Conservation (phyloP, 2,329 filamentous ascomycete genomes). For the Neonectria faginata region DNA sequence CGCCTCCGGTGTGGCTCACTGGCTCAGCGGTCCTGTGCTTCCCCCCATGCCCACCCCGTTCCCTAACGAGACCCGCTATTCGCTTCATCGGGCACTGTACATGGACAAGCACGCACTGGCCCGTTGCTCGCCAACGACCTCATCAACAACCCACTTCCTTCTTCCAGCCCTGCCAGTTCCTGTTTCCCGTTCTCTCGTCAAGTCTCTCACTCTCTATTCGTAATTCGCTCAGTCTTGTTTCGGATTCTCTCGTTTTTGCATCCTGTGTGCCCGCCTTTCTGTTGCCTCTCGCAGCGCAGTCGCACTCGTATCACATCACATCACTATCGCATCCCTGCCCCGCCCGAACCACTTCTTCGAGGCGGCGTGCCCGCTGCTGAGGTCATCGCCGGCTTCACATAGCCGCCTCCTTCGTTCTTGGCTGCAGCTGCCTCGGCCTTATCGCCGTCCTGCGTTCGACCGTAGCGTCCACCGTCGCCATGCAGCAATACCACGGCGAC, state of each 20-base stretch:
- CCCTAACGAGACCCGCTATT: constrained; percentile 34
- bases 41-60: constrained; percentile 7
- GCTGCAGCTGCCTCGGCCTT: constrained; percentile 12
- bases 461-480: constrained; percentile 39
- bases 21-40: constrained; percentile 17
- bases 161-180: constrained; percentile 21
- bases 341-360: constrained; percentile 23
- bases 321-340: neutral
- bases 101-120: constrained; percentile 31
- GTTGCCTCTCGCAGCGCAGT: constrained; percentile 18
- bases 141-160: constrained; percentile 37
- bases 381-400: constrained; percentile 34
- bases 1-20: constrained; percentile 42
- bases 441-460: constrained; percentile 27
- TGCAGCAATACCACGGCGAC: constrained; percentile 51
- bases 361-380: constrained; percentile 41
- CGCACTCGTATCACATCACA: constrained; percentile 18
- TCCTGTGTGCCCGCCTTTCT: constrained; percentile 24
- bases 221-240: constrained; percentile 32
- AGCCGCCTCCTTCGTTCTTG: constrained; percentile 21
- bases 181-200: constrained; percentile 27
- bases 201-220: constrained; percentile 23
- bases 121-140: constrained; percentile 40
- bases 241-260: constrained; percentile 24
- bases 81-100: constrained; percentile 31